Evolutionary conservation across 768 basidiomycete species (phyloP), one percentile per base, ranked within the genome.

Genomic region (Boletus tylopilopsis): DNA sequence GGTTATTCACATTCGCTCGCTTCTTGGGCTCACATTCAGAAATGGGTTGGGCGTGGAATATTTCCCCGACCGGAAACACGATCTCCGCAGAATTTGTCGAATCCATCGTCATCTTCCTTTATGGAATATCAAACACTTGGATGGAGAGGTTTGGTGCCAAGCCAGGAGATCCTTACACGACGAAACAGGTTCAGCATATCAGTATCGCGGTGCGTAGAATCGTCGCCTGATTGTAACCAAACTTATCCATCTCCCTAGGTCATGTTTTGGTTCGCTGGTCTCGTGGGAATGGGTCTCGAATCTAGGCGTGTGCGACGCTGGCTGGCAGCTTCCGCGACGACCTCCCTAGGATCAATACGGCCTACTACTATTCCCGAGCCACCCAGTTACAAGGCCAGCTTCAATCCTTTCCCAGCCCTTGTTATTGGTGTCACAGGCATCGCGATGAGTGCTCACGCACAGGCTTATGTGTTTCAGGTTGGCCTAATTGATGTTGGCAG

Each of bases 21-120:
- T 98, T 90, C 72, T 80, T 95, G 41, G 94, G 94, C 23, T 81
- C 90, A 6, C 93, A 85, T 66, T 78, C 90, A 21, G 82, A 90
- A 42, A 68, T 82, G 25, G 95, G 95, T 5, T 98, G 94, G 94
- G 90, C 95, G 15, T 98, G 94, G 94, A 98, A 98, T 64, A 72
- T 77, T 23, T 73, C 81, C 0, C 85, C 83, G 0, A 66, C 69
- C 4, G 71, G 72, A 19, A 68, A 71, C 21, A 71, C 71, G 38
- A 74, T 77, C 8, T 81, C 84, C 7, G 88, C 84, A 6, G 90
- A 92, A 65, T 85, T 90, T 46, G 75, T 84, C 49, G 90, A 93
- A 68, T 90, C 85, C 0, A 61, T 74, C 10, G 77, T 91, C 44
- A 94, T 97, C 59, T 94, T 94, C 70, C 29, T 83, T 0, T 98